Evolutionary conservation across 2,329 filamentous ascomycete genomes (phyloP).

Genomic region (Gremmenia infestans): DNA sequence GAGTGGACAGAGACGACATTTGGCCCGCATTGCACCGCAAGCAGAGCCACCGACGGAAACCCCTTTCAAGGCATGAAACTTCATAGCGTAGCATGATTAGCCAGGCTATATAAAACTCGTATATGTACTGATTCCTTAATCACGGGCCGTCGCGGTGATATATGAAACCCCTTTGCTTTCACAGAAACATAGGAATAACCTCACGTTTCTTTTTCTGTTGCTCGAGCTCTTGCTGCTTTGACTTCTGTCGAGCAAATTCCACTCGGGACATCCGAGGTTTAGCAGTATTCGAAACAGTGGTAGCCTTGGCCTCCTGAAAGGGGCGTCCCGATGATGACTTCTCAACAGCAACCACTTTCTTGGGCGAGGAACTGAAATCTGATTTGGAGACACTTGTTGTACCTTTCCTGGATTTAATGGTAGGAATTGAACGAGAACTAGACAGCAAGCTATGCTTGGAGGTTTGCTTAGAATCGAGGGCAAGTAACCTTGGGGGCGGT

Average conservation of each 20-base stretch:
- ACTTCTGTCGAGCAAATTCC: constrained; percentile 16
- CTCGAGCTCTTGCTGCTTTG: constrained; percentile 18
- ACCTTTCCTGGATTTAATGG: not conserved
- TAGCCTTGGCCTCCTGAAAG: not conserved
- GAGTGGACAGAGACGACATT: constrained; percentile 69
- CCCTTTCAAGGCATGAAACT: constrained; percentile 37
- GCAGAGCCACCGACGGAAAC: constrained; percentile 75
- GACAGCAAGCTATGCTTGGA: not conserved
- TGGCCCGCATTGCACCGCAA: constrained; percentile 79
- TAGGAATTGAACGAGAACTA: not conserved
- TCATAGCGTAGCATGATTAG: not conserved
- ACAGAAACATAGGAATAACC: constrained; percentile 26
- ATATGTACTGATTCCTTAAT: not conserved
- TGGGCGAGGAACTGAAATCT: not conserved
- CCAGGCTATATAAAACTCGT: not conserved
- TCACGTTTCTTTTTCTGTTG: constrained; percentile 18
- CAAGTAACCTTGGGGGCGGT: constrained; percentile 17
- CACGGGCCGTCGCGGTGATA: not conserved
- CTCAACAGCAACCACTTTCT: not conserved
- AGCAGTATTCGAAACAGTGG: not conserved
- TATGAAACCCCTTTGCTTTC: not conserved
- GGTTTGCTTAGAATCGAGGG: not conserved
- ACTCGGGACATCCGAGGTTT: constrained; percentile 13
- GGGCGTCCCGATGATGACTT: not conserved
- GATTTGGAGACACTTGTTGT: not conserved